Percentiles rank a stretch among this genome's conserved stretches.
phyloP scores from a whole-genome alignment of 192 early-diverging fungal species.

The Backusella liffmaniae region DNA sequence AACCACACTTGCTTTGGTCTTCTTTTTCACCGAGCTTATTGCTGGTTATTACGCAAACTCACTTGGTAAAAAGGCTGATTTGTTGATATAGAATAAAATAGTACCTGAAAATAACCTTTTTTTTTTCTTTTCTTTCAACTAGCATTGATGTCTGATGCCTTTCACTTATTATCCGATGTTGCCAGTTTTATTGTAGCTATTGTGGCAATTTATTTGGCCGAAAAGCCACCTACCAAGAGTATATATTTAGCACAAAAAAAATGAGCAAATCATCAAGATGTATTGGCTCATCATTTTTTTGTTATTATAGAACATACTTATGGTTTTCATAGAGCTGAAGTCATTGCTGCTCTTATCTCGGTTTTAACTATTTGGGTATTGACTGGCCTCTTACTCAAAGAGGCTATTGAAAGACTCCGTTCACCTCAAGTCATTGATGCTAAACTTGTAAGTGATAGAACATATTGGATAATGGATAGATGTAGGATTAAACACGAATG shows the following conservation, averaged over 20 bases:
- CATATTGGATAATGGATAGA: too few species aligned
- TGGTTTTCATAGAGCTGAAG: constrained; percentile 78
- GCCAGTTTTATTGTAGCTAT: constrained; percentile 74
- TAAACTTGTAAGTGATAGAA: constrained; percentile 37
- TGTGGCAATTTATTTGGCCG: constrained; percentile 61
- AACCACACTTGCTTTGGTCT: constrained; percentile 52
- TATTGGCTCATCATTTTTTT: not conserved
- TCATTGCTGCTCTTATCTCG: constrained; percentile 74
- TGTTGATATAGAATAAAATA: not conserved
- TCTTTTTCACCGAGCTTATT: constrained; percentile 66
- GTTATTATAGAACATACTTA: constrained; percentile 52
- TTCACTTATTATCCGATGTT: constrained; percentile 72
- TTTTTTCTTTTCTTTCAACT: not conserved
- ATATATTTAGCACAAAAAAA: constrained; percentile 17
- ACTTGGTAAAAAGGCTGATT: constrained; percentile 35
- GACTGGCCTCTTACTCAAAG: constrained; percentile 61
- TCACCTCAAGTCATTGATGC: constrained; percentile 65
- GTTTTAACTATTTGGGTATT: constrained; percentile 79
- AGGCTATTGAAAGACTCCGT: constrained; percentile 67
- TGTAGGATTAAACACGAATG: not conserved
- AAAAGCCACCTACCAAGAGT: constrained; percentile 61
- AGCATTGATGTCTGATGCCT: constrained; percentile 74
- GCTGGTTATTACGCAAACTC: constrained; percentile 57
- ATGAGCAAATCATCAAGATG: too few species aligned
- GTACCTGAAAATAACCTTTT: not conserved